Base-by-base conservation (phyloP, 371 early-diverging fungal species). In the Lichtheimia hyalospora region DNA sequence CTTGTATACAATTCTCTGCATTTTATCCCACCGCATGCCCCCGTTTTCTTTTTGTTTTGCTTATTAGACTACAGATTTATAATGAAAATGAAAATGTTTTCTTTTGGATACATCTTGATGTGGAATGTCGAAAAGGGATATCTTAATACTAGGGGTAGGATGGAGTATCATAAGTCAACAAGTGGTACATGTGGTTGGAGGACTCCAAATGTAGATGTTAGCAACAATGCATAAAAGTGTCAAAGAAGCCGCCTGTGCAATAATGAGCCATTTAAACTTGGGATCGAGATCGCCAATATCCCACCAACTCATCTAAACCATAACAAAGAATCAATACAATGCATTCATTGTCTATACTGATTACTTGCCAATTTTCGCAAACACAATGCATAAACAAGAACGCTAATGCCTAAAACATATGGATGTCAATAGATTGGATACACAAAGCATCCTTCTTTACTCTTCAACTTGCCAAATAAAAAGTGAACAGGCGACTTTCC, bases 281-380 rank as follows among this genome's bases (percentile, higher is more conserved):
- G 58, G 58, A 58, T 58, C 58, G n/a, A 58, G 58, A 49, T 58
- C 58, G 6, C 58, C 58, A 40, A 50, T 50, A 50, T 50, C 39
- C 58, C 58, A 58, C 58, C 58, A 58, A 5, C 50, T 58, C 41
- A 58, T 58, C 58, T 58, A 39, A 10, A 27, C 25, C 10, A 20
- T 5, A 10, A 10, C 6, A 52, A 13, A 51, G 14, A 24, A 51
- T 34, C 8, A 54, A 41, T 40, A 34, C 5, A 34, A 8, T 34
- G 34, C 10, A 34, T 28, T 10, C 16, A 23, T 7, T 21, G 12
- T 6, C 24, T 51, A 5, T 52, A 8, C 7, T 15, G 10, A 24
- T 10, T 34, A 34, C 34, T 20, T 57, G 40, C 58, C 58, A 58
- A n/a, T 49, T 60, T 51, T 28, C 52, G 49, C 14, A 60, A 52